Evolutionary conservation across 2,329 filamentous ascomycete species (phyloP).

Genomic region (Ploettnerulaceae sp.): DNA sequence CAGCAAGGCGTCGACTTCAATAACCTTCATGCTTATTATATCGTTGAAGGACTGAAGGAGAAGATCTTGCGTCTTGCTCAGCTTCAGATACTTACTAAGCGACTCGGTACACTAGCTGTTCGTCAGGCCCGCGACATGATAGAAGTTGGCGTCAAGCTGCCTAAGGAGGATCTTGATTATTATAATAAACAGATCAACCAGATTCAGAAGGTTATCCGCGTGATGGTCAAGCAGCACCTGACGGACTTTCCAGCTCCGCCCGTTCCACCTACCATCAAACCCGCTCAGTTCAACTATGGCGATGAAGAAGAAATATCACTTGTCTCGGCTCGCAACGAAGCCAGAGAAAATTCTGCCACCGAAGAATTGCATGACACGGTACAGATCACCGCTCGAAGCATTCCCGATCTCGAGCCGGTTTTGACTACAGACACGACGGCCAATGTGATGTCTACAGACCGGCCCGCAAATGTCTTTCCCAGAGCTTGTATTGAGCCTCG

Average conservation of each 20-base stretch:
- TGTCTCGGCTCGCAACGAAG: no score
- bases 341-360: no score
- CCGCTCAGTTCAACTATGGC: neutral
- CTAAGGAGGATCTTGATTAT: neutral
- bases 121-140: neutral
- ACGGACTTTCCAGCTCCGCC: neutral
- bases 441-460: no score
- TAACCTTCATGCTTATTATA: slow-evolving; percentile 1
- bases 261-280: neutral
- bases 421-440: no score
- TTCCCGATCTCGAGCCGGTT: no score
- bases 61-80: slow-evolving; percentile 1
- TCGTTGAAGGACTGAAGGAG: slow-evolving; percentile 1
- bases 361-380: no score
- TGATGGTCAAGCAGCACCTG: neutral
- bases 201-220: neutral
- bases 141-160: neutral
- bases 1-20: neutral
- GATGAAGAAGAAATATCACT: no score
- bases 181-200: neutral
- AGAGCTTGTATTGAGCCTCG: no score
- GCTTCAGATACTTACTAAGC: neutral
- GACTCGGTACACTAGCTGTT: neutral
- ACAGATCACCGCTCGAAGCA: no score
- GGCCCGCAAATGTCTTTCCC: no score